Evolutionary conservation across 768 basidiomycete genomes (phyloP), one percentile per base, ranked within the genome.

Genomic region (Suillus decipiens): DNA sequence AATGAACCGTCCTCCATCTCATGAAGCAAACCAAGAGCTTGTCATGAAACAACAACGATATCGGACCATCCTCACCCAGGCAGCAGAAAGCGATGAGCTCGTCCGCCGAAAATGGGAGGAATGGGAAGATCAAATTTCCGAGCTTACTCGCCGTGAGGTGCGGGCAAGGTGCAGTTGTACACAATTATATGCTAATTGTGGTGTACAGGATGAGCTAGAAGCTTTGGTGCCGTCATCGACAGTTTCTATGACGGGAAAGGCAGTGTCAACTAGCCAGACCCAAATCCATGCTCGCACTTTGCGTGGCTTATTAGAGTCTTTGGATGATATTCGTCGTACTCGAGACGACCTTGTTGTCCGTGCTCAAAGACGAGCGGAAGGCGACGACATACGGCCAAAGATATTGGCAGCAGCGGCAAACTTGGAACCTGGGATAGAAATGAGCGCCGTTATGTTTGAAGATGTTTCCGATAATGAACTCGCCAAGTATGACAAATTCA

Each of bases 361-460:
- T 39, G 92, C 88, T 3, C 80, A 84, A 58, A 81, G 83, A 17
- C 77, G 89, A 8, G 82, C 85, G 0, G 82, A 83, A 8, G 79
- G 80, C 0, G 95, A 96, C 64, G 89, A 96, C 70, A 88, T 98
- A 55, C 82, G 84, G 14, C 77, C 84, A 7, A 82, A 84, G 2
- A 85, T 99, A 28, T 68, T 91, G 66, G 82, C 80, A 58, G 87
- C 87, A 28, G 87, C 93, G 0, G 79, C 82, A 17, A 84, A 84
- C 2, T 81, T 95, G 51, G 88, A 89, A 59, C 81, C 83, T 31
- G 82, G 89, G 72, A 77, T 80, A 3, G 88, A 93, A 68, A 84
- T 93, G 19, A 86, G 88, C 41, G 87, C 96, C 0, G 90, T 88
- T 28, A 90, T 90, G 88, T 98, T 98, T 71, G 92, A 95, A 70